These are phyloP conservation scores for Microcos paniculata DNA, from an alignment of 345 rosid species.

Conservation along the genomic window DNA sequence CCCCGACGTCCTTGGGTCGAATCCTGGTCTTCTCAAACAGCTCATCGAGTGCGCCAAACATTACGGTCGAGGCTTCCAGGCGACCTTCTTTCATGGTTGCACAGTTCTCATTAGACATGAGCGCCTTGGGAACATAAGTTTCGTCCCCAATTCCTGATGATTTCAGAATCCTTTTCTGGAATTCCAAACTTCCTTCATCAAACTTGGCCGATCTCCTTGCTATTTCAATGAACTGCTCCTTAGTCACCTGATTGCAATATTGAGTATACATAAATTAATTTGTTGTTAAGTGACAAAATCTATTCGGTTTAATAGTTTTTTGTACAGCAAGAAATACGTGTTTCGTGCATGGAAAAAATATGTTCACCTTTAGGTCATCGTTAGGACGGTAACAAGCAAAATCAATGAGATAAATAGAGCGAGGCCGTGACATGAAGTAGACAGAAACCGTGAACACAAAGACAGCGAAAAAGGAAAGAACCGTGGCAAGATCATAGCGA, in stretches of 20 bases:
- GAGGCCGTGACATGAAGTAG: slow-evolving; percentile 84
- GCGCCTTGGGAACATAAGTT: slow-evolving; percentile 68
- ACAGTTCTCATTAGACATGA: slow-evolving; percentile 51
- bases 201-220: slow-evolving; percentile 64
- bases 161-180: slow-evolving; percentile 64
- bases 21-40: slow-evolving; percentile 77
- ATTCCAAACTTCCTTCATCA: slow-evolving; percentile 56
- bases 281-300: background rate
- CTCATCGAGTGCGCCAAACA: slow-evolving; percentile 88
- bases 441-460: slow-evolving; percentile 69
- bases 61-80: slow-evolving; percentile 70
- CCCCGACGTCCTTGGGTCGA: slow-evolving; percentile 82
- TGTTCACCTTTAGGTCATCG: slow-evolving; percentile 77
- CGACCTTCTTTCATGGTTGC: slow-evolving; percentile 91
- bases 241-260: slow-evolving; percentile 52
- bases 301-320: background rate
- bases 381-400: slow-evolving; percentile 78
- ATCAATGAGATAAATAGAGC: slow-evolving; percentile 79
- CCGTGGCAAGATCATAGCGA: slow-evolving; percentile 69
- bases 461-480: slow-evolving; percentile 59
- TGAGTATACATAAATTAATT: background rate
- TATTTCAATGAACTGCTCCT: slow-evolving; percentile 58
- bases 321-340: background rate
- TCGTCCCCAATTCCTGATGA: slow-evolving; percentile 88
- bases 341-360: background rate